Conservation (phyloP, 768 basidiomycete genomes). For the Sporobolomyces pararoseus region DNA sequence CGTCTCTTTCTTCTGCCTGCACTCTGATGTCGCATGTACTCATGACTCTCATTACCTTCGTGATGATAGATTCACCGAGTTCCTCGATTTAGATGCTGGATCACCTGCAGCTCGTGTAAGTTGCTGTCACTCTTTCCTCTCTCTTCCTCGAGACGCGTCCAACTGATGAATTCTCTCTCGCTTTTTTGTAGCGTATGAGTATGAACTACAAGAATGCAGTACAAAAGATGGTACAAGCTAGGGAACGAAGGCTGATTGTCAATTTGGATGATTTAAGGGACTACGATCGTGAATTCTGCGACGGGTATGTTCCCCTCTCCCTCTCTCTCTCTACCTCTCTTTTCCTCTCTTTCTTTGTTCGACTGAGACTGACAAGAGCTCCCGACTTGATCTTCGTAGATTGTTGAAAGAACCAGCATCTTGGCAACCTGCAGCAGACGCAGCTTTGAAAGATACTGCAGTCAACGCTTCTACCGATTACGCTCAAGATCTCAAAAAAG, state of each 20-base stretch:
- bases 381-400: conserved; percentile 54
- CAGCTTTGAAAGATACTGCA: conserved; percentile 70
- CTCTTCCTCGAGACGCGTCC: not conserved
- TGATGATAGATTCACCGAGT: conserved; percentile 33
- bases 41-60: not conserved
- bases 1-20: too few relatives aligned
- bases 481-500: conserved; percentile 70
- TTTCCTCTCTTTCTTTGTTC: too few relatives aligned
- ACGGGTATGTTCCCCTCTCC: conserved; percentile 53
- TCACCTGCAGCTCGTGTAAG: conserved; percentile 23
- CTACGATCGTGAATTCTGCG: conserved; percentile 78
- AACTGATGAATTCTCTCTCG: too few relatives aligned
- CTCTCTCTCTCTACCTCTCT: not conserved
- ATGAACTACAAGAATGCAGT: conserved; percentile 71
- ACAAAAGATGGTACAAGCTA: conserved; percentile 70
- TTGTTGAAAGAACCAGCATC: conserved; percentile 82
- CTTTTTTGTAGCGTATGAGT: conserved; percentile 38
- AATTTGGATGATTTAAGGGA: conserved; percentile 95
- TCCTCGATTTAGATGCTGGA: conserved; percentile 36
- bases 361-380: conserved; percentile 2
- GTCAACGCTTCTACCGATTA: conserved; percentile 66
- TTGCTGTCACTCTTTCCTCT: not conserved
- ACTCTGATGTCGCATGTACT: not conserved
- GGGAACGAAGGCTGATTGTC: conserved; percentile 82
- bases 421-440: conserved; percentile 83